Conservation (phyloP, 805 yeast genomes). For the Priceomyces fermenticarens region DNA sequence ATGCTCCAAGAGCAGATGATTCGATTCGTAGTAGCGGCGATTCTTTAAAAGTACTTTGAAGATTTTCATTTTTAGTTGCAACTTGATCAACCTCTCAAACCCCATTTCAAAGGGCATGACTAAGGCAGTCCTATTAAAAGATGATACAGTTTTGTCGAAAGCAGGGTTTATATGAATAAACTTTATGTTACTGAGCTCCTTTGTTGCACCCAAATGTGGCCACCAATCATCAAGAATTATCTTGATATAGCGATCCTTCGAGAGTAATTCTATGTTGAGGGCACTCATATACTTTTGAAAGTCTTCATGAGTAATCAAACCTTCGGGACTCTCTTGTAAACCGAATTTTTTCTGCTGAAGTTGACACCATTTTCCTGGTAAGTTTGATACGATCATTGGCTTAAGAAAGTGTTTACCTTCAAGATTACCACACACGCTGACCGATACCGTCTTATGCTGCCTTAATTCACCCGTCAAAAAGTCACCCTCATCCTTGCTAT, state of each 20-base stretch:
- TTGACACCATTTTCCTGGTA: slow-evolving; percentile 1
- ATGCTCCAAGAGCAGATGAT: slow-evolving; percentile 1
- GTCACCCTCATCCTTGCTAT: slow-evolving; percentile 3
- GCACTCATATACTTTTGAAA: slow-evolving; percentile 14
- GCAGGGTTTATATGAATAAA: slow-evolving; percentile 12
- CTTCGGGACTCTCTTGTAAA: slow-evolving; percentile 11
- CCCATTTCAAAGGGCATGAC: slow-evolving; percentile 15
- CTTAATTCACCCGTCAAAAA: slow-evolving; percentile 7
- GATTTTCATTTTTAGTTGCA: slow-evolving; percentile 12
- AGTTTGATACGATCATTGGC: slow-evolving; percentile 20
- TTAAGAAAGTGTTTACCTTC: slow-evolving; percentile 17
- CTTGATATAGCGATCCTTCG: slow-evolving; percentile 10
- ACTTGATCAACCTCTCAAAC: slow-evolving; percentile 12
- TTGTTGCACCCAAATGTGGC: slow-evolving; percentile 9
- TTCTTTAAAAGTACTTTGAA: slow-evolving; percentile 10
- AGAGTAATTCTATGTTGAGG: slow-evolving; percentile 13
- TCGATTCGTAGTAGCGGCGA: neutral
- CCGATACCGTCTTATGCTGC: slow-evolving; percentile 10
- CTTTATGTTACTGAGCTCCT: slow-evolving; percentile 12
- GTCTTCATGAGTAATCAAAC: slow-evolving; percentile 14
- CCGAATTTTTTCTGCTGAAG: neutral
- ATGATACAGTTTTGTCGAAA: slow-evolving; percentile 12
- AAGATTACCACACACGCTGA: slow-evolving; percentile 20
- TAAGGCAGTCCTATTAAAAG: slow-evolving; percentile 8
- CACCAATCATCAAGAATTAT: slow-evolving; percentile 15